Conservation (phyloP, 371 early-diverging fungal species). For the Vittaforma corneae region DNA sequence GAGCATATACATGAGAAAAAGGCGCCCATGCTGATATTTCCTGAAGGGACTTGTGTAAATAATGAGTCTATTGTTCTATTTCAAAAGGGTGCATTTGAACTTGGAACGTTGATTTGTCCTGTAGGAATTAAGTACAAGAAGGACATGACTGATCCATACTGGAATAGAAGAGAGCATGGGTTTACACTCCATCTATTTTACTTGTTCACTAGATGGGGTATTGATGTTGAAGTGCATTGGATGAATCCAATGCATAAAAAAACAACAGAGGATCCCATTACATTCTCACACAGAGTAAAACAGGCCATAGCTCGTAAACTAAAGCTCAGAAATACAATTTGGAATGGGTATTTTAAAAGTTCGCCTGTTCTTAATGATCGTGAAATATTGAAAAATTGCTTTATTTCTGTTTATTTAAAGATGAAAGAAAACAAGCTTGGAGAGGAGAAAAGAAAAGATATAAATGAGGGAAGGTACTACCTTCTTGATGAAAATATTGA, state of each 20-base stretch:
- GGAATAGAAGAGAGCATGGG: slow-evolving; percentile 63
- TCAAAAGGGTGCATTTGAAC: slow-evolving; percentile 74
- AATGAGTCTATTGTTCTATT: slow-evolving; percentile 70
- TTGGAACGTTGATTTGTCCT: slow-evolving; percentile 64
- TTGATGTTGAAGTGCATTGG: slow-evolving; percentile 59
- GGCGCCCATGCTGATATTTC: slow-evolving; percentile 66
- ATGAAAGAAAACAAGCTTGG: not conserved
- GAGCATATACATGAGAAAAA: slow-evolving; percentile 55
- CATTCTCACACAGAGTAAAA: slow-evolving; percentile 63
- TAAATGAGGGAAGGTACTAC: not conserved
- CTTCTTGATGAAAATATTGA: slow-evolving; percentile 17
- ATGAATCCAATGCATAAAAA: slow-evolving; percentile 30
- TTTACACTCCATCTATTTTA: slow-evolving; percentile 64
- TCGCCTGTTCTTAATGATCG: slow-evolving; percentile 55
- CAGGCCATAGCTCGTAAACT: slow-evolving; percentile 61
- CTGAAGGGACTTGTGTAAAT: slow-evolving; percentile 77
- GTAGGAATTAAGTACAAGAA: slow-evolving; percentile 63
- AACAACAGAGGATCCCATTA: slow-evolving; percentile 58
- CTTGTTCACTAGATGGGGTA: slow-evolving; percentile 64
- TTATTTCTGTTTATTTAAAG: slow-evolving; percentile 25
- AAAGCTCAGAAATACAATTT: slow-evolving; percentile 61
- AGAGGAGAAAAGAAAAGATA: not conserved
- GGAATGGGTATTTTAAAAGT: slow-evolving; percentile 65
- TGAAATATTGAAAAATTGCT: slow-evolving; percentile 43
- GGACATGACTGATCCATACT: slow-evolving; percentile 63